Evolutionary conservation across 176 grass and related monocot genomes (phyloP).

Genomic region (Dendrocalamus sinicus): DNA sequence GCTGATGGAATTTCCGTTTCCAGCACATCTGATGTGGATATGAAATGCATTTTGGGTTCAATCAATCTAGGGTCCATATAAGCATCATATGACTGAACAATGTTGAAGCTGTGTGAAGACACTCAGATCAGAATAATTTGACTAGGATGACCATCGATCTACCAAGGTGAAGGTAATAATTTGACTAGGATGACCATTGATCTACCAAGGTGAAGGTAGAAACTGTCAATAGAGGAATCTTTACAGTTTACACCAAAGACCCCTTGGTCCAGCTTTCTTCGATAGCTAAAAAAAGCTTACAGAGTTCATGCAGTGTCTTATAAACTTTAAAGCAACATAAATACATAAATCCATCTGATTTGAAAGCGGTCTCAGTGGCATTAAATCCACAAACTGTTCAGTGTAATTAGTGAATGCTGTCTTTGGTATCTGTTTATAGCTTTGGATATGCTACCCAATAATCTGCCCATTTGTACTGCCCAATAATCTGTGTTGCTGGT

Average conservation of each 20-base stretch:
- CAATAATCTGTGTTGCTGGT: background rate
- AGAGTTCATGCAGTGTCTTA: constrained; percentile 1
- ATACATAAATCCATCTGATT: constrained; percentile 8
- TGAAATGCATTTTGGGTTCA: constrained; percentile 22
- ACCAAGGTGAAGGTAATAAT: constrained; percentile 17
- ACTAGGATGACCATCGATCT: background rate
- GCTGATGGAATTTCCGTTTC: background rate
- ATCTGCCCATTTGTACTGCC: background rate
- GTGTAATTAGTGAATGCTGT: background rate
- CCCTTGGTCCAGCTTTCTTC: background rate
- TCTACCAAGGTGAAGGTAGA: constrained; percentile 1
- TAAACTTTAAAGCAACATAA: background rate
- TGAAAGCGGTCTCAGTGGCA: background rate
- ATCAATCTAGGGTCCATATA: background rate
- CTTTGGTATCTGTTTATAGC: background rate
- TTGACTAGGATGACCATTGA: background rate
- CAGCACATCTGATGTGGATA: background rate
- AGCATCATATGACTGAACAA: background rate
- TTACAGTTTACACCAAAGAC: constrained; percentile 3
- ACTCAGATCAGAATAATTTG: constrained; percentile 5
- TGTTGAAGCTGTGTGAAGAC: background rate
- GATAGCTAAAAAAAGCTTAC: background rate
- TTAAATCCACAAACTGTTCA: background rate
- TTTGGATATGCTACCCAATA: background rate
- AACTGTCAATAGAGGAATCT: background rate